These are phyloP conservation scores for Coemansia sp. DNA, from an alignment of 192 early-diverging fungal genomes.

Conservation along the genomic window DNA sequence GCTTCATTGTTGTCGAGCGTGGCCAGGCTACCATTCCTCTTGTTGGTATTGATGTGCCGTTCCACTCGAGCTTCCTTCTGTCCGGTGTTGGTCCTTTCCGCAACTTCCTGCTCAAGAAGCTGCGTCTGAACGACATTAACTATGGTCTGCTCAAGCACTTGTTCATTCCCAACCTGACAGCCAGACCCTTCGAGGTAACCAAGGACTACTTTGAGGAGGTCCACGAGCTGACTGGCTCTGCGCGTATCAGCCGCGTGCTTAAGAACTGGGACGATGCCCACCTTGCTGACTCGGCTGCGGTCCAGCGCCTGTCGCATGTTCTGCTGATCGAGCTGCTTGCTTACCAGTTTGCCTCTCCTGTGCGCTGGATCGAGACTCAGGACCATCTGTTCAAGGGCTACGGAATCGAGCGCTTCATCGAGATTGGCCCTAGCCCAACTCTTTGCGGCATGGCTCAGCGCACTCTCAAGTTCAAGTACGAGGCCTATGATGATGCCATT, in stretches of 20 bases:
- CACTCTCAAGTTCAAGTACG: constrained; percentile 95
- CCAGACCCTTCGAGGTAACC: constrained; percentile 76
- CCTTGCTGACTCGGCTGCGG: constrained; percentile 70
- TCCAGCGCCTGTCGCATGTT: constrained; percentile 85
- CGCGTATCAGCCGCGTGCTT: constrained; percentile 75
- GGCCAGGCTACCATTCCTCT: constrained; percentile 91
- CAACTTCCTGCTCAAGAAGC: constrained; percentile 80
- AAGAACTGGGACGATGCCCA: constrained; percentile 74
- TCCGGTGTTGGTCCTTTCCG: constrained; percentile 94
- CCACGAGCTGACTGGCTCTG: constrained; percentile 72
- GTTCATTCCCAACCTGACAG: constrained; percentile 93
- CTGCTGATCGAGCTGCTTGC: constrained; percentile 89
- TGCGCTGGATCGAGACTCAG: constrained; percentile 98
- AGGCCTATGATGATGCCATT: constrained; percentile 92
- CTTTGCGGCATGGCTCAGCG: constrained; percentile 91
- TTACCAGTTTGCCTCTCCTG: constrained; percentile 93
- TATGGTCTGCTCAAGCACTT: constrained; percentile 77
- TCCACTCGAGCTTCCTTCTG: constrained; percentile 92
- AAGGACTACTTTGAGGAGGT: constrained; percentile 77
- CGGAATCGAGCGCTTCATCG: constrained; percentile 86
- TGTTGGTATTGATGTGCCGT: constrained; percentile 91
- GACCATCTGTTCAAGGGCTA: constrained; percentile 86
- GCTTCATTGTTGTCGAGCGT: constrained; percentile 75
- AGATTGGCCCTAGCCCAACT: constrained; percentile 89
- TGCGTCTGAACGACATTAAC: constrained; percentile 82